Base-by-base conservation (phyloP, 2,329 filamentous ascomycete genomes). In the Paraphaeosphaeria sporulosa region DNA sequence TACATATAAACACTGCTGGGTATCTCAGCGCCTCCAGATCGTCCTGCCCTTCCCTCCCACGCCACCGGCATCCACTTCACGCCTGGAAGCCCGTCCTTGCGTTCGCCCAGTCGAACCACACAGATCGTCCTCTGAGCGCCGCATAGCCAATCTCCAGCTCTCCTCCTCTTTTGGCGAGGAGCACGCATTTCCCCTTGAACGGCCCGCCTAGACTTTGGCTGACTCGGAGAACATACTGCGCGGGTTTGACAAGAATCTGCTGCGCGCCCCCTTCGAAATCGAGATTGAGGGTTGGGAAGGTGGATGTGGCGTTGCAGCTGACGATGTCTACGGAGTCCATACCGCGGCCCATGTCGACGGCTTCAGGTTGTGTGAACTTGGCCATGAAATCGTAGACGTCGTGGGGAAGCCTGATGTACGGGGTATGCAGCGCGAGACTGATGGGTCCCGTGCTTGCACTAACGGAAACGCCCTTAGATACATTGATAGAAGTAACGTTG, bases 21-120 rank as follows among this genome's bases (percentile, higher is more conserved):
- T 44, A 54, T 54, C 40, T 54, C 25, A 9, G 30, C 15, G 17
- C 30, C 30, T 32, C 47, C 27, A 50, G 17, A 34, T 27, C 8
- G 4, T 15, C 38, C 3, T 40, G 13, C 25, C 25, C 12, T 5
- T 4, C 13, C 15, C 9, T 44, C 12, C 23, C 30, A n/a, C n/a
- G 8, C 30, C 30, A 32, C 30, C 30, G 30, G 8, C 25, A 27
- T 38, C 12, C 12, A 2, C n/a, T 19, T 55, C 30, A 55, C 19
- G 27, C 6, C 23, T 32, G 42, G 30, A 61, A 58, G 2, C 59
- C 59, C 6, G 56, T 58, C 47, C 59, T 55, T 27, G 38, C 38
- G 32, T 61, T 58, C 21, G 49, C 55, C 59, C 59, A 61, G 47
- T 61, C 59, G 17, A 61, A 49, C 59, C 55, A 58, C 23, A 58